Conservation (phyloP, 352 stramenopile genomes). For the Thalassiosira hispida region DNA sequence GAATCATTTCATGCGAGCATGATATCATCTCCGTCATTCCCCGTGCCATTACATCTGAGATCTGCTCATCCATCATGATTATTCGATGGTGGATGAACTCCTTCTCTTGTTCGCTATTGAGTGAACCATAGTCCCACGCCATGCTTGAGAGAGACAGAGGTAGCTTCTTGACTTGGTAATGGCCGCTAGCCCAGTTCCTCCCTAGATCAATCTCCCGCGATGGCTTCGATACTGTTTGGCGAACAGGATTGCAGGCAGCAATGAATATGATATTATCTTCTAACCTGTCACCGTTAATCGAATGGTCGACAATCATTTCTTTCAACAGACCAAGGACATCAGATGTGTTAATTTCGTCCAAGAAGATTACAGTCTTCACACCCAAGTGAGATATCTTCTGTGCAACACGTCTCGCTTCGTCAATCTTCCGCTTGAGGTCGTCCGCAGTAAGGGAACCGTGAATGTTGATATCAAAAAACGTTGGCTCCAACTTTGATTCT, state of each 20-base stretch:
- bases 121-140: slow-evolving; percentile 61
- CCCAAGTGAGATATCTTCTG: slow-evolving; percentile 19
- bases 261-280: slow-evolving; percentile 69
- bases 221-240: slow-evolving; percentile 29
- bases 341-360: slow-evolving; percentile 78
- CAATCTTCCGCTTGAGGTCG: slow-evolving; percentile 46
- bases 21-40: slow-evolving; percentile 55
- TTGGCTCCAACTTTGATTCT: slow-evolving; percentile 46
- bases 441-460: slow-evolving; percentile 48
- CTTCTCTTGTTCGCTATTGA: slow-evolving; percentile 62
- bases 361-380: slow-evolving; percentile 61
- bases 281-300: slow-evolving; percentile 50
- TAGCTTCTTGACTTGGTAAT: slow-evolving; percentile 59
- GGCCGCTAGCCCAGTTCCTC: slow-evolving; percentile 43
- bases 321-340: slow-evolving; percentile 69
- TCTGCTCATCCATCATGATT: slow-evolving; percentile 49
- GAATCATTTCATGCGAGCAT: slow-evolving; percentile 51
- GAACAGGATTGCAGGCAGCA: slow-evolving; percentile 70
- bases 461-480: slow-evolving; percentile 69
- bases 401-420: slow-evolving; percentile 37
- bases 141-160: slow-evolving; percentile 40
- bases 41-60: slow-evolving; percentile 26
- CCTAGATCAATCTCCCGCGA: slow-evolving; percentile 53
- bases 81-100: slow-evolving; percentile 70
- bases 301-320: slow-evolving; percentile 75